phyloP scores from a whole-genome alignment of 1,284 basidiomycete genomes.

The Sutorius eximius region DNA sequence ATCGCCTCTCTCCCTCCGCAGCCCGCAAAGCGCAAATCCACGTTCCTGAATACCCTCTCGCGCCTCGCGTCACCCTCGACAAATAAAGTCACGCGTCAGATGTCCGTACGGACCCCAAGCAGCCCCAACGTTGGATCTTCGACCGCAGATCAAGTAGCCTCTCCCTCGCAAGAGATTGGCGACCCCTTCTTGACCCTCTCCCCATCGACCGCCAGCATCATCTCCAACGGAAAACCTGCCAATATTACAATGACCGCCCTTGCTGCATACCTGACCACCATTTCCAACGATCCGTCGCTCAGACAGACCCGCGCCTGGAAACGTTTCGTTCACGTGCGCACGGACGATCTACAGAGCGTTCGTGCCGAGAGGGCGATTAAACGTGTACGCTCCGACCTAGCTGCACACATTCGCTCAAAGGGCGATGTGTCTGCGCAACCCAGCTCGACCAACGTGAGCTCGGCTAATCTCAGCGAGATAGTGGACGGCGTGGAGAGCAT shows the following conservation, averaged over 20 bases:
- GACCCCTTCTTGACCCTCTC: conserved; percentile 60
- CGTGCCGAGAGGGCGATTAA: conserved; percentile 86
- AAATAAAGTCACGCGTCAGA: conserved; percentile 42
- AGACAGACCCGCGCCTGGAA: conserved; percentile 75
- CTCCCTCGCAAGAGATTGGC: conserved; percentile 53
- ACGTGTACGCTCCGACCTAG: conserved; percentile 81
- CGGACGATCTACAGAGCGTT: conserved; percentile 83
- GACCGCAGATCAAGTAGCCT: conserved; percentile 41
- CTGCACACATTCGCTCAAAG: conserved; percentile 54
- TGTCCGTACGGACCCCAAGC: conserved; percentile 33
- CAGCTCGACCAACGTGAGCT: conserved; percentile 30
- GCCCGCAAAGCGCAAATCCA: conserved; percentile 72
- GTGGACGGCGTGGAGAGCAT: conserved; percentile 35
- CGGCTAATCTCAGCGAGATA: conserved; percentile 28
- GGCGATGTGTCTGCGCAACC: conserved; percentile 22
- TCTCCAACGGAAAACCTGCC: conserved; percentile 23
- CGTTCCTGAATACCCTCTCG: conserved; percentile 78
- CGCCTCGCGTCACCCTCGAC: conserved; percentile 69
- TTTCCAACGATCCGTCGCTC: conserved; percentile 66
- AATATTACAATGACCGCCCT: conserved; percentile 64
- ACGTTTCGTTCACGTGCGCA: conserved; percentile 80
- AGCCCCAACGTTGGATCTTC: conserved; percentile 31
- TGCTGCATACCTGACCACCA: conserved; percentile 74
- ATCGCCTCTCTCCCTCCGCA: conserved; percentile 46
- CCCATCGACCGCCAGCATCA: conserved; percentile 27